Percentiles rank a stretch among this genome's conserved stretches.
phyloP scores from a whole-genome alignment of 208 protist species.

The Leishmania gerbilli region DNA sequence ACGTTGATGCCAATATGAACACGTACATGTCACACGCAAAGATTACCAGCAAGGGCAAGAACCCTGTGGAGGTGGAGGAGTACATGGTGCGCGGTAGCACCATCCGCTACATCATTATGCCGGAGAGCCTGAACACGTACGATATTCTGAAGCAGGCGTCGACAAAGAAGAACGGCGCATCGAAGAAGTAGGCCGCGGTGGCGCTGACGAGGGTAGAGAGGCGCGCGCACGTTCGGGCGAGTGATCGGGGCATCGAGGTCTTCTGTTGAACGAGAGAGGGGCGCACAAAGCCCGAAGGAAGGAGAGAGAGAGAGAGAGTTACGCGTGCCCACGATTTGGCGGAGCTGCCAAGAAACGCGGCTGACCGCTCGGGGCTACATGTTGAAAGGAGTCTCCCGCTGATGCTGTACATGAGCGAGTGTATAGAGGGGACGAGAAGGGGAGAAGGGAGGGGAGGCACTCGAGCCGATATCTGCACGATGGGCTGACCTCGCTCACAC shows the following conservation, averaged over 20 bases:
- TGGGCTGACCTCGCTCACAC: not conserved
- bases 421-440: not conserved
- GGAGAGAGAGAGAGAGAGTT: not conserved
- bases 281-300: not conserved
- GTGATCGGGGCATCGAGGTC: too few relatives aligned
- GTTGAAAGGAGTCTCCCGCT: not conserved
- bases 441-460: not conserved
- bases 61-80: slow-evolving; percentile 95
- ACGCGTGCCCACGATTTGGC: not conserved
- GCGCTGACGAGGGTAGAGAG: too few relatives aligned
- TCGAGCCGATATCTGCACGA: not conserved
- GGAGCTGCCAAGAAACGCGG: not conserved
- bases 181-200: slow-evolving; percentile 4
- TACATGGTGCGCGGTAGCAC: slow-evolving; percentile 98
- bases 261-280: not conserved
- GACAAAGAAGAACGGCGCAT: slow-evolving; percentile 23
- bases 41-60: slow-evolving; percentile 96
- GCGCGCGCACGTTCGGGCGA: not conserved
- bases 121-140: slow-evolving; percentile 95
- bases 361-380: not conserved
- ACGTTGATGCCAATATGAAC: slow-evolving; percentile 97
- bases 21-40: slow-evolving; percentile 98
- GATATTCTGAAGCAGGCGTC: slow-evolving; percentile 87
- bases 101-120: slow-evolving; percentile 98
- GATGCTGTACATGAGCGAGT: not conserved